Evolutionary conservation across 257 asterid species (phyloP), one percentile per base, ranked within the genome.

Genomic region (Nicotiana tabacum): DNA sequence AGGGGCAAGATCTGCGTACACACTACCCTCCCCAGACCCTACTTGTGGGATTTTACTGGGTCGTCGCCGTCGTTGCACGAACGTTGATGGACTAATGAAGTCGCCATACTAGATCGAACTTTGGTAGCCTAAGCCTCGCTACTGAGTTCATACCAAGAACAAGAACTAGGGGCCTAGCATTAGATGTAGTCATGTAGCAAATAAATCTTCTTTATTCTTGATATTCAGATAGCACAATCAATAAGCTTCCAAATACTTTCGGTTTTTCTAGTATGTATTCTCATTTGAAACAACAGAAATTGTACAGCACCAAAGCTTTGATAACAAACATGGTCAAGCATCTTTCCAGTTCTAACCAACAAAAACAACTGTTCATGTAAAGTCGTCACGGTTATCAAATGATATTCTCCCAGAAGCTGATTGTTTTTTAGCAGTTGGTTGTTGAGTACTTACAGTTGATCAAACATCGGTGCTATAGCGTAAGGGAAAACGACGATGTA

Each of bases 401-500:
- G 78, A 21, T 30, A 37, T 70, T 21, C 60, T 57, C 5, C 78
- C 60, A 72, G 9, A 6, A 11, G 78, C 58, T 46, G 39, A 72
- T 72, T 69, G 37, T 72, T 3, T 4, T 35, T 16, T 16, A 7
- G 55, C 15, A 56, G 16, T 32, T 33, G 66, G 17, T 15, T 2
- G 16, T 48, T 53, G 48, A 7, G 33, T 39, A 13, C 9, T 30
- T 53, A 24, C 83, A 66, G 30, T 7, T 65, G 16, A 24, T 86
- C 80, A 92, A 82, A 88, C 77, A 55, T 89, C 89, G 33, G 90
- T 85, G 86, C 82, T 70, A 62, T 94, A 96, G 35, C 94, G 93
- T 81, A 90, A 70, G 17, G 99, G 99, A 83, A 89, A 88, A 0
- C 87, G 92, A 17, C 91, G 90, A 60, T 93, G 93, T 87, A 94